Evolutionary conservation across 2,329 filamentous ascomycete genomes (phyloP).

Genomic region (Coleophoma cylindrospora): DNA sequence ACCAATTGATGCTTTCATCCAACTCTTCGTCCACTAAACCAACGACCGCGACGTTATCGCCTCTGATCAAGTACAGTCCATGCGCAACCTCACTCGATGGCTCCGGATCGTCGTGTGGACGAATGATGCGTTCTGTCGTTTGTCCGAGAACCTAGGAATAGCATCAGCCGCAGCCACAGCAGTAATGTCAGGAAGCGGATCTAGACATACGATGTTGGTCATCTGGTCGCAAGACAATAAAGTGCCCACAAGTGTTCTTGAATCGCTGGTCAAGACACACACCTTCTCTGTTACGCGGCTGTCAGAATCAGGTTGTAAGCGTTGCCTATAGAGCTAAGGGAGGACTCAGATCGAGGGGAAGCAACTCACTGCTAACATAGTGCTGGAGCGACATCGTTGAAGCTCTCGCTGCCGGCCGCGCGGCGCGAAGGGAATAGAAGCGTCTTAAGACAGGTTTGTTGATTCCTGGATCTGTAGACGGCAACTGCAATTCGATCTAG

Average conservation of each 20-base stretch:
- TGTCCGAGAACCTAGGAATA: slow-evolving; percentile 64
- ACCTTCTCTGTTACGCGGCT: slow-evolving; percentile 67
- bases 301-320: slow-evolving; percentile 29
- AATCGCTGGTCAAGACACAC: slow-evolving; percentile 86
- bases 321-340: slow-evolving; percentile 7
- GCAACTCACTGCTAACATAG: slow-evolving; percentile 47
- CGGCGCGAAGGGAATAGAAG: slow-evolving; percentile 12
- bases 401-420: slow-evolving; percentile 15
- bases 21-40: slow-evolving; percentile 86
- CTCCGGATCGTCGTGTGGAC: slow-evolving; percentile 76
- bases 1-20: slow-evolving; percentile 89
- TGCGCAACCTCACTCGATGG: slow-evolving; percentile 75
- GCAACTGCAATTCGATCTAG: background rate
- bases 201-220: slow-evolving; percentile 68
- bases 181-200: background rate
- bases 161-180: slow-evolving; percentile 1
- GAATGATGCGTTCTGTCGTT: slow-evolving; percentile 86
- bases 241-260: slow-evolving; percentile 77
- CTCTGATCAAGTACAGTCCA: slow-evolving; percentile 86
- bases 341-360: background rate
- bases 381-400: slow-evolving; percentile 43
- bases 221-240: slow-evolving; percentile 84
- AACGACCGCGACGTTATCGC: slow-evolving; percentile 89
- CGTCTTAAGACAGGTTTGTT: slow-evolving; percentile 3
- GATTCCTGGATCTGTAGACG: background rate